Evolutionary conservation across 495 filamentous ascomycete genomes (phyloP).

Genomic region (Acidiella bohemica): DNA sequence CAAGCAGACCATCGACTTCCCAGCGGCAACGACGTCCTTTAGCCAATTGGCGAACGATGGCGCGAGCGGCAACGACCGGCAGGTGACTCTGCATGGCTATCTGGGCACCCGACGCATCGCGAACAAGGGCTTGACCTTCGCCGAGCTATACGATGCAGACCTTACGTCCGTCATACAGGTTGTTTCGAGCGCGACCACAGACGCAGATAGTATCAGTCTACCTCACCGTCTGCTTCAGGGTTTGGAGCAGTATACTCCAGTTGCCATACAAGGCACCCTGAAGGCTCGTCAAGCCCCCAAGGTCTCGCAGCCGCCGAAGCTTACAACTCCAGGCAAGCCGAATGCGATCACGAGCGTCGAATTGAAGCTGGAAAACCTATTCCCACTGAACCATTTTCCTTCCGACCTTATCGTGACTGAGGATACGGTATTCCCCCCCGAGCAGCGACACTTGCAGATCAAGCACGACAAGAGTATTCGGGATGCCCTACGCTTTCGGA

Average conservation of each 20-base stretch:
- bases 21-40: conserved; percentile 5
- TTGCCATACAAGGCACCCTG: conserved; percentile 10
- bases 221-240: conserved; percentile 9
- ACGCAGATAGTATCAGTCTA: conserved; percentile 11
- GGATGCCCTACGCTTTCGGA: conserved; percentile 48
- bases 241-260: conserved; percentile 13
- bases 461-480: conserved; percentile 52
- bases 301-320: not conserved
- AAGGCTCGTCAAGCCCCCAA: conserved; percentile 11
- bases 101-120: conserved; percentile 48
- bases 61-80: conserved; percentile 28
- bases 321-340: not conserved
- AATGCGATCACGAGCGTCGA: conserved; percentile 38
- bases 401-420: conserved; percentile 59
- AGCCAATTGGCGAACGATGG: conserved; percentile 4
- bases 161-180: conserved; percentile 14
- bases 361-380: conserved; percentile 48
- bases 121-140: conserved; percentile 54
- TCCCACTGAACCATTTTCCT: conserved; percentile 60
- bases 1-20: conserved; percentile 13
- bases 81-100: conserved; percentile 60
- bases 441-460: conserved; percentile 73
- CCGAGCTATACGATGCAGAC: conserved; percentile 38
- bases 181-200: conserved; percentile 19
- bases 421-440: conserved; percentile 54